A percentile compares a stretch with the other conserved stretches of the same genome.
These are phyloP conservation scores for Moringa oleifera DNA, from an alignment of 345 rosid species.

Conservation along the genomic window DNA sequence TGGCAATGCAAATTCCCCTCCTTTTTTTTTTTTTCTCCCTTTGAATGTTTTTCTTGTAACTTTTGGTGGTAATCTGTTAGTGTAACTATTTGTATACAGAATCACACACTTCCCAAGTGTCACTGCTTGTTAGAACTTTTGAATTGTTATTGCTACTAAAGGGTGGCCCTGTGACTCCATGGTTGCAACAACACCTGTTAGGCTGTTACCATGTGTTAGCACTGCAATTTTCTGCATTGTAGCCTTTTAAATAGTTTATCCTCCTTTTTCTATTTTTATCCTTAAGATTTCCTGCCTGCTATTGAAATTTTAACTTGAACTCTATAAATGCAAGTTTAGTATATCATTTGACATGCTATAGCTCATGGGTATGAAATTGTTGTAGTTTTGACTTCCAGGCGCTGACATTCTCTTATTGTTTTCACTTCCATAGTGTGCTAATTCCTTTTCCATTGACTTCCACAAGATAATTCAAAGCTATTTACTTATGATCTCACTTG, in stretches of 20 bases:
- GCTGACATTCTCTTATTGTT: not conserved
- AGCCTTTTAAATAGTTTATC: not conserved
- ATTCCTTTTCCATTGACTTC: constrained; percentile 8
- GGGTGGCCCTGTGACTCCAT: not conserved
- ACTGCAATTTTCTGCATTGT: not conserved
- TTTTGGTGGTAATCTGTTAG: no score
- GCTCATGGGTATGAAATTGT: not conserved
- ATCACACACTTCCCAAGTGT: not conserved
- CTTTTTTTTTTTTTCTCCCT: constrained; percentile 9
- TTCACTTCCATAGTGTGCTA: not conserved
- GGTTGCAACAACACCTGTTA: not conserved
- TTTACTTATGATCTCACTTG: constrained; percentile 18
- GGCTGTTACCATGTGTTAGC: not conserved
- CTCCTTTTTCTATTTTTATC: no score
- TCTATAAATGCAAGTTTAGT: not conserved
- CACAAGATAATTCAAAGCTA: no score
- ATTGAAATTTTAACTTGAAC: not conserved
- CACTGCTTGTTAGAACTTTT: not conserved
- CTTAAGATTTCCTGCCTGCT: no score
- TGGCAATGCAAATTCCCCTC: not conserved
- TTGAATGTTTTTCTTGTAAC: not conserved
- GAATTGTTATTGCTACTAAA: no score
- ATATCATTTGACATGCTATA: not conserved
- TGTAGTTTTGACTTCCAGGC: not conserved
- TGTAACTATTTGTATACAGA: not conserved